Conservation (phyloP, 192 early-diverging fungal species). For the Entomortierella chlamydospora region DNA sequence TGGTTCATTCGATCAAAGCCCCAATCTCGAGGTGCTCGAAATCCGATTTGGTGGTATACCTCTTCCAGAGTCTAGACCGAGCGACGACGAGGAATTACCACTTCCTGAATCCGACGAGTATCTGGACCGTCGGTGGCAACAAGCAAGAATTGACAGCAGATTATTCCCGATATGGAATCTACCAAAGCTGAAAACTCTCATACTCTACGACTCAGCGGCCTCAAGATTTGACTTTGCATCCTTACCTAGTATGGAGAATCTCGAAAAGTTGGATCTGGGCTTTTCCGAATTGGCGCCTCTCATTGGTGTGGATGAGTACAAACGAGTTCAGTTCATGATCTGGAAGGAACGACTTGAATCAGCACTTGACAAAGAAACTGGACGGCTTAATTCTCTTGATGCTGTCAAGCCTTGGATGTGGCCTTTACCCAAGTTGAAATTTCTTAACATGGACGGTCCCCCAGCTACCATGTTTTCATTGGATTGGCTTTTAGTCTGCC, state of each 20-base stretch:
- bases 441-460: not conserved
- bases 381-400: not conserved
- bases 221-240: not conserved
- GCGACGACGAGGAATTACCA: too few species aligned
- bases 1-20: too few species aligned
- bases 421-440: constrained; percentile 11
- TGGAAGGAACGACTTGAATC: not conserved
- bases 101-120: too few species aligned
- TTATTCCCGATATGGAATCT: constrained; percentile 8
- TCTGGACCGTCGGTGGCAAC: too few species aligned
- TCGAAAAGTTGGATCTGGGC: not conserved
- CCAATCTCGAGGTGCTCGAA: too few species aligned
- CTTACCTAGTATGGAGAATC: not conserved
- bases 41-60: too few species aligned
- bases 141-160: not conserved
- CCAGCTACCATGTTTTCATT: constrained; percentile 14
- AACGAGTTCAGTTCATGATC: not conserved
- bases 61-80: too few species aligned
- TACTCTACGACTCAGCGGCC: not conserved
- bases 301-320: not conserved
- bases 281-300: too few species aligned
- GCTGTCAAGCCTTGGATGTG: constrained; percentile 1
- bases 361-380: not conserved
- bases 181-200: not conserved
- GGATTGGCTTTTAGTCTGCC: constrained; percentile 17